Percentiles rank a stretch among this genome's conserved stretches.
These are phyloP conservation scores for Cladochytrium replicatum DNA, from an alignment of 192 early-diverging fungal genomes.

Conservation along the genomic window DNA sequence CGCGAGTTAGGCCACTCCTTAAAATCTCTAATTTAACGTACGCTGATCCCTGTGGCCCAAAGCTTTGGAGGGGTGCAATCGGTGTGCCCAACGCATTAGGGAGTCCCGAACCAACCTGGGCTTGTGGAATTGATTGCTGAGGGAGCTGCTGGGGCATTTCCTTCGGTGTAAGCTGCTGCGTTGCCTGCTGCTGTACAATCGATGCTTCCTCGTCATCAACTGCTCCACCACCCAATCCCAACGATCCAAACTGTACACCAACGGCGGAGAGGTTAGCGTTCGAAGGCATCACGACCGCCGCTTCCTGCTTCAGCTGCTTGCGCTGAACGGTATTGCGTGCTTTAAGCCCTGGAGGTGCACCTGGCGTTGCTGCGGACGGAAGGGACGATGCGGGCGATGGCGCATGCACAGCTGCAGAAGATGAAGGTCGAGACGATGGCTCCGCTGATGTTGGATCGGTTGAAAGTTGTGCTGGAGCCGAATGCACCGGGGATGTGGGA, in stretches of 20 bases:
- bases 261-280: constrained; percentile 51
- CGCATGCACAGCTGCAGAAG: constrained; percentile 5
- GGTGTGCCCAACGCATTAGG: too few species aligned
- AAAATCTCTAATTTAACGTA: too few species aligned
- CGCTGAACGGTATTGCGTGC: constrained; percentile 23
- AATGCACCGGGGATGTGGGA: too few species aligned
- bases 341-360: constrained; percentile 22
- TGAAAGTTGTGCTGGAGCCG: too few species aligned
- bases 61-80: constrained; percentile 4
- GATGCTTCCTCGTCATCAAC: constrained; percentile 29
- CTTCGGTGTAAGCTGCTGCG: constrained; percentile 5
- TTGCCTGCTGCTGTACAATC: constrained; percentile 6
- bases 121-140: too few species aligned
- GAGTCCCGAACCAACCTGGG: too few species aligned
- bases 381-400: constrained; percentile 3
- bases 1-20: too few species aligned
- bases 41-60: constrained; percentile 7
- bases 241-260: constrained; percentile 73
- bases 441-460: too few species aligned
- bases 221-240: constrained; percentile 48
- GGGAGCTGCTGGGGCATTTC: constrained; percentile 5
- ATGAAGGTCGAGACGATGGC: too few species aligned
- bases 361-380: constrained; percentile 16
- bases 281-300: constrained; percentile 77
- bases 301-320: constrained; percentile 76